Conservation (phyloP, 257 asterid genomes). For the Osmanthus fragrans region DNA sequence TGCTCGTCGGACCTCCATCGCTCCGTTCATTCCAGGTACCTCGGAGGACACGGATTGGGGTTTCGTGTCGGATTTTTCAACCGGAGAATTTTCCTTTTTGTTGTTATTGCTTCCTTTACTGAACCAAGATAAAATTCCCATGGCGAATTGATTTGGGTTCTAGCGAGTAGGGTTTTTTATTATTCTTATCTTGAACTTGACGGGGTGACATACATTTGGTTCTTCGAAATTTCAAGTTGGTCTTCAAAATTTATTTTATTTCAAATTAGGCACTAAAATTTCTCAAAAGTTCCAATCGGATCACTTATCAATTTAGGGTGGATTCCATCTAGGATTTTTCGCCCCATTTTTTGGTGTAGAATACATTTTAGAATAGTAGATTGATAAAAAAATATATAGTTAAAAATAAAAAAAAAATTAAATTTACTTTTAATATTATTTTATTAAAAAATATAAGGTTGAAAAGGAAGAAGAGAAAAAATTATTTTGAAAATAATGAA, state of each 20-base stretch:
- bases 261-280: too few species aligned
- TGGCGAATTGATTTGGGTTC: background rate
- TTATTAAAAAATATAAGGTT: too few species aligned
- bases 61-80: conserved; percentile 22
- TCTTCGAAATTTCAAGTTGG: background rate
- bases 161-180: background rate
- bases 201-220: background rate
- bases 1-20: conserved; percentile 40
- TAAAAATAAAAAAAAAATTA: too few species aligned
- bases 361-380: too few species aligned
- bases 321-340: too few species aligned
- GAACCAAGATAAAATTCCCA: conserved; percentile 14
- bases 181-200: background rate
- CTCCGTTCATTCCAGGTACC: conserved; percentile 48
- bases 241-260: background rate
- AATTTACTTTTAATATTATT: too few species aligned
- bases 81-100: conserved; percentile 7
- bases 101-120: background rate
- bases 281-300: too few species aligned
- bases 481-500: too few species aligned
- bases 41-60: conserved; percentile 15
- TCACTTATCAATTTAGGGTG: too few species aligned
- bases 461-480: too few species aligned
- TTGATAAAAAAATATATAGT: too few species aligned
- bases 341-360: too few species aligned